These are phyloP conservation scores for Cystobasidium ongulense DNA, from an alignment of 768 basidiomycete species.

Conservation along the genomic window DNA sequence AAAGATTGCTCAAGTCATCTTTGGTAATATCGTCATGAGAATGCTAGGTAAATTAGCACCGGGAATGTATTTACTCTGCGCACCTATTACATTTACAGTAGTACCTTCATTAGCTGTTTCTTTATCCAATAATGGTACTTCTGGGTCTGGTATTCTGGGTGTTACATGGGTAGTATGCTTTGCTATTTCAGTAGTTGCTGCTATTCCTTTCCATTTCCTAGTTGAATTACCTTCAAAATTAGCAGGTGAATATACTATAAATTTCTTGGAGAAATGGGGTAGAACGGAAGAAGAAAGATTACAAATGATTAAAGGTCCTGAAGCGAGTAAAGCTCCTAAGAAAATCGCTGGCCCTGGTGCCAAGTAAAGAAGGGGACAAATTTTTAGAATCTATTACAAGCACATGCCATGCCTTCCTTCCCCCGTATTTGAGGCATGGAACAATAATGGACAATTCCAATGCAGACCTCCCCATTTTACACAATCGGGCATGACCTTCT, in stretches of 20 bases:
- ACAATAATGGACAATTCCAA: too few relatives aligned
- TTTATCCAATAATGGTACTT: constrained; percentile 36
- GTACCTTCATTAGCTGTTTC: constrained; percentile 40
- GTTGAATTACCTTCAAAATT: constrained; percentile 43
- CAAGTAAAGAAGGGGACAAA: too few relatives aligned
- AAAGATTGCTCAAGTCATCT: constrained; percentile 38
- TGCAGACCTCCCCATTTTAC: too few relatives aligned
- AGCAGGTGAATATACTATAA: constrained; percentile 41
- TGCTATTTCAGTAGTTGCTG: constrained; percentile 36
- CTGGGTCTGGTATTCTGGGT: constrained; percentile 38
- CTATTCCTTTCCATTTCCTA: constrained; percentile 43
- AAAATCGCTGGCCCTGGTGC: constrained; percentile 22
- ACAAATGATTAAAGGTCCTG: constrained; percentile 12
- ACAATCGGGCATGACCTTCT: too few relatives aligned
- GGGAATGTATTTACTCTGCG: constrained; percentile 42
- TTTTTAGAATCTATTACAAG: too few relatives aligned
- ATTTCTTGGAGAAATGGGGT: constrained; percentile 39
- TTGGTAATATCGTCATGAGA: constrained; percentile 44
- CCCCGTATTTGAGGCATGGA: too few relatives aligned
- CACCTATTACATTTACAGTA: constrained; percentile 42
- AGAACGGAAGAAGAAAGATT: neutral
- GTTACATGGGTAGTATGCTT: constrained; percentile 41
- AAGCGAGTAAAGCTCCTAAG: constrained; percentile 21
- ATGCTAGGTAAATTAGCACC: constrained; percentile 42
- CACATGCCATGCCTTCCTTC: too few relatives aligned